Evolutionary conservation across 2,329 filamentous ascomycete species (phyloP).

Genomic region (Ilyonectria destructans): DNA sequence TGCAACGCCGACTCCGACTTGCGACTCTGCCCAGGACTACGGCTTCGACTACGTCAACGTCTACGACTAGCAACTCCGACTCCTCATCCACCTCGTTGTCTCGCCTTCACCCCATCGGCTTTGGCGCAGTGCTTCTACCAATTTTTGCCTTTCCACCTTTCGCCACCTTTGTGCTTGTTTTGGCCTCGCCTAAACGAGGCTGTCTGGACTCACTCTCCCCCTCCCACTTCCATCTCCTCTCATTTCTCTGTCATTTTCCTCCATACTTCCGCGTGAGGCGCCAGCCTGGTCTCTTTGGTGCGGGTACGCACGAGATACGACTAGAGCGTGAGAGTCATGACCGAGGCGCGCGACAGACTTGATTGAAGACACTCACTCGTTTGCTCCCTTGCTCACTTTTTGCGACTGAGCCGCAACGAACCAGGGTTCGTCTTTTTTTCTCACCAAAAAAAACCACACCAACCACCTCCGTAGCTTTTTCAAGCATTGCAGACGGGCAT

Average conservation of each 20-base stretch:
- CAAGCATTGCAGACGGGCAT: slow-evolving; percentile 1
- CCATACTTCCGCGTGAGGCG: slow-evolving; percentile 1
- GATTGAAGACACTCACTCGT: background rate
- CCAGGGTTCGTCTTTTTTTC: slow-evolving; percentile 7
- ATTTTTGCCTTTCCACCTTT: slow-evolving; percentile 8
- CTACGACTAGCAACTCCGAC: background rate
- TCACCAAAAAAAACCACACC: background rate
- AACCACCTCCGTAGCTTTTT: slow-evolving; percentile 5
- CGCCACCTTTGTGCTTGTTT: slow-evolving; percentile 5
- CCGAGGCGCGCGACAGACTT: background rate
- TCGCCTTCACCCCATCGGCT: background rate
- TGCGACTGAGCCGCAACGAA: background rate
- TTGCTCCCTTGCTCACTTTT: slow-evolving; percentile 3
- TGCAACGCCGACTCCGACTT: background rate
- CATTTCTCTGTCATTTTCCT: background rate
- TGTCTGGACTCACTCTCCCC: background rate
- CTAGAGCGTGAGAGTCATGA: background rate
- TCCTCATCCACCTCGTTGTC: background rate
- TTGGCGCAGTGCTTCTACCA: background rate
- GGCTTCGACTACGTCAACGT: background rate
- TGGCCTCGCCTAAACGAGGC: slow-evolving; percentile 6
- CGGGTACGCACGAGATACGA: slow-evolving; percentile 1
- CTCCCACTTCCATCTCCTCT: background rate
- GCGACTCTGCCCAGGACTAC: background rate
- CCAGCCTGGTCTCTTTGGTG: background rate